Evolutionary conservation across 2,329 filamentous ascomycete genomes (phyloP), one percentile per base, ranked within the genome.

Genomic region (Clonostachys byssicola): DNA sequence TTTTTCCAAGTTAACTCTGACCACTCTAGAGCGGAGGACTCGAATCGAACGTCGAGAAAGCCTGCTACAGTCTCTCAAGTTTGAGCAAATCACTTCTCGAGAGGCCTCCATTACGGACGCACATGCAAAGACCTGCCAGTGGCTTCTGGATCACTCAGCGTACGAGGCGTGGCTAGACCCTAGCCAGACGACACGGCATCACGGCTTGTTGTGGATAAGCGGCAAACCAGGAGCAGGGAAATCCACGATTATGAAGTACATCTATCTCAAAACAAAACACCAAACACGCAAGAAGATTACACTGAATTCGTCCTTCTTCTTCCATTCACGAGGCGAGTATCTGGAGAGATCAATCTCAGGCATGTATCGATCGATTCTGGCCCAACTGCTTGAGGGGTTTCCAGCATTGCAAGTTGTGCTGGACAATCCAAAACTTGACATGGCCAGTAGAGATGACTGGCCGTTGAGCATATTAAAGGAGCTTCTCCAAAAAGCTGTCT

Each of bases 331-430:
- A 45, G 74, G 74, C 0, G 58, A 60, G 0, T 23, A 56, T 13
- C 56, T 74, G 9, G 73, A 81, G 42, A 75, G 63, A 45, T 68
- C 74, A 0, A 61, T 62, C 0, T 17, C 60, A 1, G 77, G 78
- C 4, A 65, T 81, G 55, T 78, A 78, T 52, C 67, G 74, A 7
- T 74, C 73, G 2, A 52, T 81, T 8, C 49, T 80, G 1, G 54
- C 59, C 8, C 73, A 80, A 48, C 56, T 80, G 1, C 34, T 52
- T 4, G 14, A 41, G 48, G 53, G 65, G 9, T 47, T 59, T 1
- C 57, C 64, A 0, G 58, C 67, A 0, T 55, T 76, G 0, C 63
- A 67, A 44, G n/a, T 48, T 0, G 52, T 66, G 0, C 50, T 74
- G 0, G 50, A 54, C 39, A n/a, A 47, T 23, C 34, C 42, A 16